phyloP scores from a whole-genome alignment of 1,284 basidiomycete genomes.

The Puccinia novopanici region DNA sequence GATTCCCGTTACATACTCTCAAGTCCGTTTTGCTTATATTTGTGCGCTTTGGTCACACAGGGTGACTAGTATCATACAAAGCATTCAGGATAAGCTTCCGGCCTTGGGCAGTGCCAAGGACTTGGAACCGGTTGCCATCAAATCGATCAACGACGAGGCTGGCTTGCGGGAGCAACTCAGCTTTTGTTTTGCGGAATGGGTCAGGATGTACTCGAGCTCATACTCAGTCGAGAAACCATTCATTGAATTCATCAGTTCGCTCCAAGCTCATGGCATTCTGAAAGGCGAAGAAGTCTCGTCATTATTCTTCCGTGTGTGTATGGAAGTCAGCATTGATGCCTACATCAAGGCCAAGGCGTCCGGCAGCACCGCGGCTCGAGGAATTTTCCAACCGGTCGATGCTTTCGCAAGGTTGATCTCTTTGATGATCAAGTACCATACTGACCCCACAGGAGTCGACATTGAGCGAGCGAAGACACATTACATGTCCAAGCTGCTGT shows the following conservation, averaged over 20 bases:
- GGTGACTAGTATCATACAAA: conserved; percentile 34
- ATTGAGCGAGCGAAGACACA: conserved; percentile 92
- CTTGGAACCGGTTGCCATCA: conserved; percentile 5
- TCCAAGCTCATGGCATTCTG: conserved; percentile 93
- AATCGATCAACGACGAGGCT: conserved; percentile 33
- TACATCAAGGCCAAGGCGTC: conserved; percentile 82
- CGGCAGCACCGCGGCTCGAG: conserved; percentile 72
- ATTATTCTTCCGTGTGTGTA: conserved; percentile 97
- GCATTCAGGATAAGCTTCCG: conserved; percentile 33
- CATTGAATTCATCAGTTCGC: conserved; percentile 92
- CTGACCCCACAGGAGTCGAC: conserved; percentile 79
- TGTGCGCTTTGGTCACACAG: neutral
- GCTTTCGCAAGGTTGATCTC: conserved; percentile 92
- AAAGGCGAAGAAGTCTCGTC: conserved; percentile 95
- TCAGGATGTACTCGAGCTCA: conserved; percentile 87
- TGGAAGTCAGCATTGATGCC: conserved; percentile 87
- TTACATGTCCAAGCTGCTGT: conserved; percentile 95
- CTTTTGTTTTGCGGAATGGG: conserved; percentile 77
- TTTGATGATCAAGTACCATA: conserved; percentile 99
- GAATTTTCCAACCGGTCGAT: conserved; percentile 83
- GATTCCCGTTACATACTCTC: neutral
- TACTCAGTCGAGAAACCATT: conserved; percentile 89
- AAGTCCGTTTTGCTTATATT: neutral
- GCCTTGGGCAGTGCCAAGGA: conserved; percentile 15
- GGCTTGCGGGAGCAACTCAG: conserved; percentile 64